Conservation (phyloP, 176 grass and related monocot species). For the Bothriochloa decipiens region DNA sequence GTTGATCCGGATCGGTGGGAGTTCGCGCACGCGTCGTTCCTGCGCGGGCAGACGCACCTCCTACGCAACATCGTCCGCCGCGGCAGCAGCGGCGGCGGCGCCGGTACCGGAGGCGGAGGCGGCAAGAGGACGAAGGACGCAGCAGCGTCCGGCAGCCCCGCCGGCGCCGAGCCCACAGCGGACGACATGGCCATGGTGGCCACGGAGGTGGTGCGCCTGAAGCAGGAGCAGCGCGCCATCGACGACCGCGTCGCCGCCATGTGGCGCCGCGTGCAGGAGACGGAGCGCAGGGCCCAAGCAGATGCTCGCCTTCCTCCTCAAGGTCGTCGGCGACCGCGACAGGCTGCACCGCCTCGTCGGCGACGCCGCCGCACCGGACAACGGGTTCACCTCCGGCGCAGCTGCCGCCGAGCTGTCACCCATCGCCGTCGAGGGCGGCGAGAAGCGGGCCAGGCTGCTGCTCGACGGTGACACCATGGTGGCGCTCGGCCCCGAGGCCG, state of each 20-base stretch:
- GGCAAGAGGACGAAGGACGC: slow-evolving; percentile 43
- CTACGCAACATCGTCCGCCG: slow-evolving; percentile 65
- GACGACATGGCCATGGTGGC: slow-evolving; percentile 58
- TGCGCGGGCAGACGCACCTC: slow-evolving; percentile 68
- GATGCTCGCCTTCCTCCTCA: slow-evolving; percentile 85
- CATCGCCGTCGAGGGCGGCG: not conserved
- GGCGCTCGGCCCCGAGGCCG: slow-evolving; percentile 36
- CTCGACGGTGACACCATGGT: slow-evolving; percentile 32
- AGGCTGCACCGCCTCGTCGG: slow-evolving; percentile 59
- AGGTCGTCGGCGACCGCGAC: slow-evolving; percentile 61
- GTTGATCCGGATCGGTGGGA: slow-evolving; percentile 78
- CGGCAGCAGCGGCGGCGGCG: slow-evolving; percentile 1
- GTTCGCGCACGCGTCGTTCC: slow-evolving; percentile 78
- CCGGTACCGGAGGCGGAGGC: not conserved
- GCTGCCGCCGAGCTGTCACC: no score
- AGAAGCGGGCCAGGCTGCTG: slow-evolving; percentile 53
- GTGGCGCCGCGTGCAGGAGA: slow-evolving; percentile 85
- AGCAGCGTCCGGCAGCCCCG: not conserved
- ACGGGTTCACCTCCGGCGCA: not conserved
- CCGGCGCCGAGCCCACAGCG: not conserved
- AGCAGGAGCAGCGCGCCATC: slow-evolving; percentile 75
- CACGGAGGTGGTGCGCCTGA: slow-evolving; percentile 73
- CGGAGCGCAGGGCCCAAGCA: slow-evolving; percentile 72
- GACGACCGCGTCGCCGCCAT: slow-evolving; percentile 65
- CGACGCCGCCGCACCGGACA: not conserved